These are phyloP conservation scores for Metschnikowia henanensis DNA, from an alignment of 805 yeast genomes.

Conservation along the genomic window DNA sequence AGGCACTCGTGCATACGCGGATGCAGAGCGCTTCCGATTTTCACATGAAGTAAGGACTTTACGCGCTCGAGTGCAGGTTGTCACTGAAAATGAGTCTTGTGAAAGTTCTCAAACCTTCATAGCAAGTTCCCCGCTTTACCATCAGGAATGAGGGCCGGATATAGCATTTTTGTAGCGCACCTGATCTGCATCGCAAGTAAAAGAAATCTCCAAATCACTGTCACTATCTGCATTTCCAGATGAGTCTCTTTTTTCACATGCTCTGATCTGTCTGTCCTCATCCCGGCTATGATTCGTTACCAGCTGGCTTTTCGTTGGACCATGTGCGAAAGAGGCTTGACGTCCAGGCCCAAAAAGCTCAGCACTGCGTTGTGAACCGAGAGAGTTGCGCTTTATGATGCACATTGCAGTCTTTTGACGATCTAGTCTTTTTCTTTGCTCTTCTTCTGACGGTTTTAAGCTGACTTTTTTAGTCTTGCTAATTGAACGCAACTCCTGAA, in stretches of 20 bases:
- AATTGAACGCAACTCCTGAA: slow-evolving; percentile 16
- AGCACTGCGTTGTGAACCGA: background rate
- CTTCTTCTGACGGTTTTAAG: slow-evolving; percentile 19
- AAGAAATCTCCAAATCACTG: slow-evolving; percentile 33
- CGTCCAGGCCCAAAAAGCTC: slow-evolving; percentile 4
- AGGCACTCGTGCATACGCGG: slow-evolving; percentile 6
- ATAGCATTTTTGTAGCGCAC: slow-evolving; percentile 17
- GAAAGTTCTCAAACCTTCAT: background rate
- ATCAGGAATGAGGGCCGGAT: slow-evolving; percentile 2
- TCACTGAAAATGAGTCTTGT: background rate
- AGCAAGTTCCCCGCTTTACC: slow-evolving; percentile 3
- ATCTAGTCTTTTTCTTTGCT: slow-evolving; percentile 14
- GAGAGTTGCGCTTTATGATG: slow-evolving; percentile 1
- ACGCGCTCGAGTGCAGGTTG: background rate
- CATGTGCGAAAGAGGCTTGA: too few relatives aligned
- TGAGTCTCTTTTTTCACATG: slow-evolving; percentile 8
- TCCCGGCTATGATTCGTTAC: slow-evolving; percentile 1
- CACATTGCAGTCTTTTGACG: slow-evolving; percentile 28
- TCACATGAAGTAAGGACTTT: slow-evolving; percentile 4
- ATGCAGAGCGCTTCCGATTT: background rate
- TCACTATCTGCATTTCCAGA: slow-evolving; percentile 16
- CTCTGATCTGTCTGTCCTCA: background rate
- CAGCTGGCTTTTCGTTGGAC: background rate
- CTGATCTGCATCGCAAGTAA: slow-evolving; percentile 24
- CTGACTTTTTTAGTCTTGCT: slow-evolving; percentile 16